Base-by-base conservation (phyloP, 2,329 filamentous ascomycete genomes). In the Fusarium longipes region DNA sequence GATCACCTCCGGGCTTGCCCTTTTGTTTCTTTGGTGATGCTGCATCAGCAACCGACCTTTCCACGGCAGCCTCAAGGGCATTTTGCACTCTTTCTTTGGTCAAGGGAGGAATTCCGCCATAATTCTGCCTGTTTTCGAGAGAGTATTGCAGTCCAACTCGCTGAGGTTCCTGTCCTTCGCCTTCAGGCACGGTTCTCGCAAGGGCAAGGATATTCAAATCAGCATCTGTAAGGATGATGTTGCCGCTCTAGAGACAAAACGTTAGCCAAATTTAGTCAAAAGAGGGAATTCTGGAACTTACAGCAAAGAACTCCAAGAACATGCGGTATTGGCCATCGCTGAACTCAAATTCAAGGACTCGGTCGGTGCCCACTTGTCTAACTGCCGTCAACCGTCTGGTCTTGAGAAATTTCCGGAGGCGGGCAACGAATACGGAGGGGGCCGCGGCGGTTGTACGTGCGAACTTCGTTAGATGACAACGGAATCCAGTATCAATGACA, bases 271-370 rank as follows among this genome's bases (percentile, higher is more conserved):
- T 20, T 63, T 63, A 3, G 17, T 40, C 30, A 6, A 27, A 20
- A 24, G 27, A 8, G 14, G 11, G 5, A 14, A 33, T 10, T 11
- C 43, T n/a, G n/a, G 11, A 17, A 48, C 75, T 39, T 72, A 82
- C 81, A 2, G 96, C 95, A 76, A 97, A 99, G 81, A 99, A 99
- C 80, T 99, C 96, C 27, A 99, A 82, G 76, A 93, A 97, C 22
- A 99, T 79, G 39, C 91, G 86, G 76, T 96, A 97, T 70, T 90
- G 86, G 12, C 96, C 96, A 82, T 98, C 93, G 71, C 92, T 96
- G 77, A 99, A 97, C 73, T 91, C 87, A 53, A 99, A 89, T 77
- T 98, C 93, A 52, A 99, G 90, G 63, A 99, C 91, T 52, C 96
- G 87, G 77, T 99, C 96, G 3, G 94, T 97, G 47, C 96, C 96